phyloP scores from a whole-genome alignment of 2,329 filamentous ascomycete species.

The Coniochaeta prunicola region DNA sequence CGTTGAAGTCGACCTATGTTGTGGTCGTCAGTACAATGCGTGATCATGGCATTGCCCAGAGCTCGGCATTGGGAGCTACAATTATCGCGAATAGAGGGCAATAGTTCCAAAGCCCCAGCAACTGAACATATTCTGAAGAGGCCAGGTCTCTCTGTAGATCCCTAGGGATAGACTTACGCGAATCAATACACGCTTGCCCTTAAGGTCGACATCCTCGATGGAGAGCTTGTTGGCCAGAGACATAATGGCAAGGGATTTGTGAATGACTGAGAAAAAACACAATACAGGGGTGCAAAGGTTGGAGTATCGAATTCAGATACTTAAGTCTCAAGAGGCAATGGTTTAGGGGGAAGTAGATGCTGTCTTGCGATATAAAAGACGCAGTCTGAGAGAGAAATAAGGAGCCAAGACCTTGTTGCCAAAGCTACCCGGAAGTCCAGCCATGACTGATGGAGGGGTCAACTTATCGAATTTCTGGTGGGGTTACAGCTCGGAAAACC shows the following conservation, averaged over 20 bases:
- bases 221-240: constrained; percentile 98
- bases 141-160: background rate
- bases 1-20: constrained; percentile 94
- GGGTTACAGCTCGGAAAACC: background rate
- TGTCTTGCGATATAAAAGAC: background rate
- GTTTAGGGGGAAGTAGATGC: background rate
- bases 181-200: constrained; percentile 97
- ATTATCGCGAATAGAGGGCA: too few species aligned
- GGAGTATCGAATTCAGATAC: background rate
- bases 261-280: background rate
- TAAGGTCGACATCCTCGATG: constrained; percentile 92
- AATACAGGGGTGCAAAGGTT: background rate
- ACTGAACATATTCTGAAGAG: too few species aligned
- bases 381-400: background rate
- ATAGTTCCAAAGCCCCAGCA: too few species aligned
- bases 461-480: background rate
- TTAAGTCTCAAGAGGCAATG: background rate
- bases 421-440: background rate
- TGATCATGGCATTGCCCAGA: background rate
- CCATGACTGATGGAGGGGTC: background rate
- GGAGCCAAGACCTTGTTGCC: background rate
- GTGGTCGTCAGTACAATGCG: constrained; percentile 12
- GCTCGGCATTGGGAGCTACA: background rate
- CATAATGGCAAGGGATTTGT: constrained; percentile 50
- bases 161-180: constrained; percentile 58